These are phyloP conservation scores for Wickerhamomyces bovis DNA, from an alignment of 805 yeast genomes.

Conservation along the genomic window DNA sequence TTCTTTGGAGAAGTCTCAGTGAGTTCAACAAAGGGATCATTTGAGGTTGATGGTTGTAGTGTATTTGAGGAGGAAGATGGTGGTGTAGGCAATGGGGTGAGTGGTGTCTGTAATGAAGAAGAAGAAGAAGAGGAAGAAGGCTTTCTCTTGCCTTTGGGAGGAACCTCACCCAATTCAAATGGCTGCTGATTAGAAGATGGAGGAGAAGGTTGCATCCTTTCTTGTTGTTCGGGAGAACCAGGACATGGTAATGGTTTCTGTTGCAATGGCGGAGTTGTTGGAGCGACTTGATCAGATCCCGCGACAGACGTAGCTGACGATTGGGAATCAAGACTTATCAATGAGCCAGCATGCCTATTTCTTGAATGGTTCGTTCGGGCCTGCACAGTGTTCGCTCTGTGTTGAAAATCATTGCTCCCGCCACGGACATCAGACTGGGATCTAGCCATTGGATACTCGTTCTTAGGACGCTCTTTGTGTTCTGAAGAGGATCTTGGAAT, in stretches of 20 bases:
- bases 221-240: neutral
- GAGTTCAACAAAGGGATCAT: neutral
- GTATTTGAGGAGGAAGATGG: neutral
- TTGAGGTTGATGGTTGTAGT: neutral
- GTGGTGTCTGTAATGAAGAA: neutral
- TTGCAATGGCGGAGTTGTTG: neutral
- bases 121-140: neutral
- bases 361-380: constrained; percentile 28
- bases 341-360: constrained; percentile 28
- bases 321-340: constrained; percentile 11
- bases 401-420: neutral
- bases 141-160: neutral
- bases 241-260: neutral
- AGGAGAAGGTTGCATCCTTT: neutral
- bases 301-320: neutral
- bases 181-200: constrained; percentile 2
- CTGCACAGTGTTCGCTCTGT: neutral
- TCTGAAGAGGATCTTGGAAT: neutral
- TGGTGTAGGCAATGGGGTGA: neutral
- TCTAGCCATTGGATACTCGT: constrained; percentile 6
- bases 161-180: neutral
- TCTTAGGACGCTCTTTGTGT: neutral
- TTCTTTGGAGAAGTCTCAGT: constrained; percentile 2
- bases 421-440: constrained; percentile 12
- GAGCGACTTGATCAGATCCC: neutral